These are phyloP conservation scores for Nematodospora anomalae DNA, from an alignment of 1,139 yeast species.

Conservation along the genomic window DNA sequence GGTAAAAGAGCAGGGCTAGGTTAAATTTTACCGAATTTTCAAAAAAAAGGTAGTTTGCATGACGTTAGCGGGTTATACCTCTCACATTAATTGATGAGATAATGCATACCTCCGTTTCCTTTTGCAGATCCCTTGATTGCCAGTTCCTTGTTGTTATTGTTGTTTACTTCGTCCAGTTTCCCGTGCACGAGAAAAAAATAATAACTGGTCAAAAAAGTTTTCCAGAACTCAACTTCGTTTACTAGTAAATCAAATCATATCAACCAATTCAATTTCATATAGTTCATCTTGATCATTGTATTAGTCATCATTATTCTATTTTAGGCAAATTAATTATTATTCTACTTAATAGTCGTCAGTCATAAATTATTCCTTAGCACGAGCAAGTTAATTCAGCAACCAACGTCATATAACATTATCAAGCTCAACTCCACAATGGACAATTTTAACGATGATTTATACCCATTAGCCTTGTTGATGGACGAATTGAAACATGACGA, in stretches of 20 bases:
- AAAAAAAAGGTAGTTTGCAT: no score
- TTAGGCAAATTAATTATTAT: no score
- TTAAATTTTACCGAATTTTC: neutral
- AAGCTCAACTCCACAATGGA: no score
- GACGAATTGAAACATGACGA: constrained; percentile 96
- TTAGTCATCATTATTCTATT: neutral
- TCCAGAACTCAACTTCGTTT: neutral
- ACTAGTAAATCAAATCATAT: no score
- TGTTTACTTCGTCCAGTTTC: neutral
- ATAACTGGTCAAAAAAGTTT: neutral
- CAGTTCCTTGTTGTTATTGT: neutral
- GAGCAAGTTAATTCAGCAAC: no score
- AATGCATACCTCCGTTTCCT: neutral
- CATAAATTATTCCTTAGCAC: no score
- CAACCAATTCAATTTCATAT: neutral
- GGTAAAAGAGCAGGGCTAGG: neutral
- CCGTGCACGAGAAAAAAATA: neutral
- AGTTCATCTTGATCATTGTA: neutral
- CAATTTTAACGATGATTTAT: constrained; percentile 62
- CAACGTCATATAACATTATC: no score
- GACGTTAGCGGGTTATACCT: no score
- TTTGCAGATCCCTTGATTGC: neutral
- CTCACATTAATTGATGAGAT: neutral
- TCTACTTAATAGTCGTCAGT: no score
- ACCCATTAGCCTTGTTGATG: constrained; percentile 93